These are phyloP conservation scores for Mucor lusitanicus DNA, from an alignment of 371 early-diverging fungal genomes.

Conservation along the genomic window DNA sequence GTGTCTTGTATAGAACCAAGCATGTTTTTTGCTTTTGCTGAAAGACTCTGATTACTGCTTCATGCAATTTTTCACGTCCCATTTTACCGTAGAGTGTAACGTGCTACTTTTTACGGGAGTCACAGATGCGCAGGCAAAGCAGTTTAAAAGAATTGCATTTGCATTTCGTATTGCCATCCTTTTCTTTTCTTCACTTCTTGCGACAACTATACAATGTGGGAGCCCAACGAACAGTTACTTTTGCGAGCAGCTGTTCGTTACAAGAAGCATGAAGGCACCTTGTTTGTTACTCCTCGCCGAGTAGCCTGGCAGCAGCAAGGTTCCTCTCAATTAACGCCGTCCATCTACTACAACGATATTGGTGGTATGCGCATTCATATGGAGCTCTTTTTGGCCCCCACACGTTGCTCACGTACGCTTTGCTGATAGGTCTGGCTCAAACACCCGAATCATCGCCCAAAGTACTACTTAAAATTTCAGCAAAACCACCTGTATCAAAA, in stretches of 20 bases:
- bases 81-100: neutral
- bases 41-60: too few relatives aligned
- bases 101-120: neutral
- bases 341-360: conserved; percentile 45
- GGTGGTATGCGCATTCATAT: conserved; percentile 19
- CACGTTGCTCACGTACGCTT: neutral
- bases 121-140: neutral
- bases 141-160: neutral
- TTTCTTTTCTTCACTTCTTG: neutral
- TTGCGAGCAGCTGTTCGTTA: conserved; percentile 51
- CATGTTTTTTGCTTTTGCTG: too few relatives aligned
- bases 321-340: conserved; percentile 45
- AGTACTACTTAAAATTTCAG: conserved; percentile 41
- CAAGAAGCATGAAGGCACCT: conserved; percentile 55
- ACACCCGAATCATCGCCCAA: conserved; percentile 47
- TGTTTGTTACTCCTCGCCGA: conserved; percentile 57
- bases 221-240: conserved; percentile 58
- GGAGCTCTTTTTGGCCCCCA: neutral
- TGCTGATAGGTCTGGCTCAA: conserved; percentile 32
- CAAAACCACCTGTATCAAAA: conserved; percentile 36
- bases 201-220: conserved; percentile 44
- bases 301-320: conserved; percentile 62
- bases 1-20: too few relatives aligned
- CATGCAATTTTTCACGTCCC: neutral
- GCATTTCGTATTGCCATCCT: neutral